Evolutionary conservation across 805 yeast genomes (phyloP), one percentile per base, ranked within the genome.

Genomic region (Wickerhamiella siamensis): DNA sequence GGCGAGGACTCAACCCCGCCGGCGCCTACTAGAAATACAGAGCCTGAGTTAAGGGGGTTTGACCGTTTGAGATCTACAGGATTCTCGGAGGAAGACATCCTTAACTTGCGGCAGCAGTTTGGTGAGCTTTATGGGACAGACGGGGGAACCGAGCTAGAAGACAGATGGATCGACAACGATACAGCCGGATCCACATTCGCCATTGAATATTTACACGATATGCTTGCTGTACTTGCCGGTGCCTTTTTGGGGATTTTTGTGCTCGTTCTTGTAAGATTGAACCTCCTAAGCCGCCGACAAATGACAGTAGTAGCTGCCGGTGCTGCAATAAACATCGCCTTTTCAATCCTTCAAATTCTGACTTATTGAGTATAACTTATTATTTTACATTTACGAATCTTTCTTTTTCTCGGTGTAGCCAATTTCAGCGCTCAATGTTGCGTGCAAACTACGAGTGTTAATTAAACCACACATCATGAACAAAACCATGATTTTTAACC

Each of bases 51-150:
- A 2, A 71, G 77, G 14, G 95, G 96, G 2, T 83, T 87, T 57
- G 95, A 87, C 58, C 62, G 95, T 33, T 64, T 87, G 40, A 66
- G 86, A 15, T 74, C 76, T 26, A 87, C 86, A 35, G 96, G 96
- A 6, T 83, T 87, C 55, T 70, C 82, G 4, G 82, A 74, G 26
- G 79, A 74, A 45, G 96, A 87, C 51, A 74, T 87, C 21, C 66
- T 66, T 34, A 77, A 77, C 43, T 59, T 87, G 45, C 67, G 95
- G 45, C 63, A 71, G 40, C 95, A 86, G 57, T 86, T 87, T 54
- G 70, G 74, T 44, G 67, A 69, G 43, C 66, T 86, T 2, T 81
- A 83, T 57, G 83, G 83, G 27, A 52, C 43, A 37, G 53, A 36
- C 19, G 51, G 47, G n/a, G 40, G 33, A 19, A 36, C 36, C 12